These are phyloP conservation scores for Podospora pseudocomata DNA, from an alignment of 495 filamentous ascomycete genomes.

Conservation along the genomic window DNA sequence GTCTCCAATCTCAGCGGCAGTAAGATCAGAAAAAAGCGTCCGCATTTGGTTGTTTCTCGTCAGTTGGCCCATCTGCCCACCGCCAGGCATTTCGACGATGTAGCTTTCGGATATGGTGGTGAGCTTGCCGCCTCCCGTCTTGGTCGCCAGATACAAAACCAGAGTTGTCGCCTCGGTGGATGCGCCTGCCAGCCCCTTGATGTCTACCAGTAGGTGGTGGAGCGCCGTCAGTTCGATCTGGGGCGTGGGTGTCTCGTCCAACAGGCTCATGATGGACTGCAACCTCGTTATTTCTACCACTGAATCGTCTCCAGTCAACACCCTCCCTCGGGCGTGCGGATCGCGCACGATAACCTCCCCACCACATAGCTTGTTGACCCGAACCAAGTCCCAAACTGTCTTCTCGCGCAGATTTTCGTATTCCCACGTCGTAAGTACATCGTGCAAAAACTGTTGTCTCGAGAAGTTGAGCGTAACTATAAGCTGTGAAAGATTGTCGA, in stretches of 20 bases:
- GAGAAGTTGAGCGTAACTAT: constrained; percentile 77
- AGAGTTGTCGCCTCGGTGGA: constrained; percentile 69
- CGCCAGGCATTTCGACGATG: constrained; percentile 70
- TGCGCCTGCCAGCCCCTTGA: constrained; percentile 73
- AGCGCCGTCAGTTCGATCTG: constrained; percentile 66
- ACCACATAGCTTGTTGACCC: constrained; percentile 86
- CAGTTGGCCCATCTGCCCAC: constrained; percentile 59
- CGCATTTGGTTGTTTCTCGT: constrained; percentile 64
- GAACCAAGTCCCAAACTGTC: constrained; percentile 92
- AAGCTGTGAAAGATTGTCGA: constrained; percentile 77
- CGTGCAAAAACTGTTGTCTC: constrained; percentile 84
- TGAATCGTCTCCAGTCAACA: constrained; percentile 88
- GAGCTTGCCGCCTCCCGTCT: constrained; percentile 55
- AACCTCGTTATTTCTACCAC: constrained; percentile 85
- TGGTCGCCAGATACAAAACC: constrained; percentile 73
- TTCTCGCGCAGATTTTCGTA: constrained; percentile 69
- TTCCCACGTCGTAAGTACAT: constrained; percentile 84
- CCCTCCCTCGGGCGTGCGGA: constrained; percentile 72
- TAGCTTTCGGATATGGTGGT: constrained; percentile 78
- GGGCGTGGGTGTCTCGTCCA: constrained; percentile 69
- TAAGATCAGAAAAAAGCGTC: constrained; percentile 83
- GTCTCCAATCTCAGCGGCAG: constrained; percentile 78
- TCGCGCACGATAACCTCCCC: constrained; percentile 92
- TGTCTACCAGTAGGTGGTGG: constrained; percentile 81
- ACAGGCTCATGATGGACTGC: constrained; percentile 92